A percentile compares a stretch with the other conserved stretches of the same genome.
Conservation (phyloP, 176 grass and related monocot genomes). For the Oropetium thomaeum region DNA sequence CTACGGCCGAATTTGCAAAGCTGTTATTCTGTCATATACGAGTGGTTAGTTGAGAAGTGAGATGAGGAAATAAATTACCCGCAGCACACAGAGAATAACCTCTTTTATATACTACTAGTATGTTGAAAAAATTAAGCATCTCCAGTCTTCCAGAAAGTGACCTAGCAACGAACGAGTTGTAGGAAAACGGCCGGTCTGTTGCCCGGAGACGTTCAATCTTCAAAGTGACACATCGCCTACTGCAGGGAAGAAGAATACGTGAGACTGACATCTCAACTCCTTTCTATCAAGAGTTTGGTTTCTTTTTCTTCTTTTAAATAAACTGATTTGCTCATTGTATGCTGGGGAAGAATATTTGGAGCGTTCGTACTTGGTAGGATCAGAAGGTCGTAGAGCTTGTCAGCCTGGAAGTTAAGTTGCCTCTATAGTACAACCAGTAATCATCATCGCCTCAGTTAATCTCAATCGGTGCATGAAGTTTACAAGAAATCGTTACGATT, state of each 20-base stretch:
- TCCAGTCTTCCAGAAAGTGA: slow-evolving; percentile 36
- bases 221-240: slow-evolving; percentile 41
- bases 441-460: neutral
- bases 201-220: slow-evolving; percentile 1
- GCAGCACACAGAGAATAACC: neutral
- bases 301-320: neutral
- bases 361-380: neutral
- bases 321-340: neutral
- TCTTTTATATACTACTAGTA: too few relatives aligned
- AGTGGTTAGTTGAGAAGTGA: neutral
- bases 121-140: neutral
- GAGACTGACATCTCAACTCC: slow-evolving; percentile 38
- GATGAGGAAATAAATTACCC: neutral
- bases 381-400: neutral
- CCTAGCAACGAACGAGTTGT: slow-evolving; percentile 4
- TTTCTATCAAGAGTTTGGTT: neutral
- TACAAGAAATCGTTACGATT: too few relatives aligned
- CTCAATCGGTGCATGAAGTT: neutral
- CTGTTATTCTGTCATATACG: too few relatives aligned
- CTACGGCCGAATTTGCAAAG: neutral
- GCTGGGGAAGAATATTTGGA: neutral
- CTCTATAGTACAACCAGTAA: neutral
- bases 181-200: slow-evolving; percentile 2
- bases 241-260: neutral
- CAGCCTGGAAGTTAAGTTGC: neutral